Evolutionary conservation across 169 alveolate species (phyloP).

Genomic region (Babesia sp.): DNA sequence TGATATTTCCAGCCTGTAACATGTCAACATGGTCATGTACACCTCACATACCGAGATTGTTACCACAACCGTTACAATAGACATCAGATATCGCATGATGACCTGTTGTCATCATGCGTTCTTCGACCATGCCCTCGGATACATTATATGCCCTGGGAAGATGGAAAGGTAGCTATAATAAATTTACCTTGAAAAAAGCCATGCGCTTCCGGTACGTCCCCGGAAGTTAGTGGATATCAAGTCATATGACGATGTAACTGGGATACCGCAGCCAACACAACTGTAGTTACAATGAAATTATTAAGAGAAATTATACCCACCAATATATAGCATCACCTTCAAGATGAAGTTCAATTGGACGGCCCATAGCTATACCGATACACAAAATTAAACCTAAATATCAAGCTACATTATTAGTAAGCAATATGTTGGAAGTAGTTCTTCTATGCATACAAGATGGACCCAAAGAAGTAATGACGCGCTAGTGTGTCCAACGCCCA

Average conservation of each 20-base stretch:
- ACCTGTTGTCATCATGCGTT: constrained; percentile 89
- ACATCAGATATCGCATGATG: constrained; percentile 86
- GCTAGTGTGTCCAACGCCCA: too few species aligned
- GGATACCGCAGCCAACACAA: constrained; percentile 73
- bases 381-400: neutral
- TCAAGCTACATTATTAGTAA: neutral
- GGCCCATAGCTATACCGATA: constrained; percentile 35
- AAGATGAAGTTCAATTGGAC: constrained; percentile 21
- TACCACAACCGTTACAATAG: constrained; percentile 87
- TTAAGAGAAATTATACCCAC: constrained; percentile 12
- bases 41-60: constrained; percentile 69
- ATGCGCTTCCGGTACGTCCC: constrained; percentile 87
- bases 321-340: constrained; percentile 50
- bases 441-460: too few species aligned
- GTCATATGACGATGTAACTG: constrained; percentile 67
- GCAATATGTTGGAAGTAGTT: neutral
- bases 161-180: too few species aligned
- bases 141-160: constrained; percentile 80
- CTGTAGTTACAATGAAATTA: constrained; percentile 24
- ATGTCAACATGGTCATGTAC: neutral
- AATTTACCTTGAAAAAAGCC: constrained; percentile 78
- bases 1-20: constrained; percentile 80
- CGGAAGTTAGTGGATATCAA: constrained; percentile 76
- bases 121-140: constrained; percentile 85
- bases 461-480: too few species aligned